Percentiles rank a stretch among this genome's conserved stretches.
Evolutionary conservation across 1,139 yeast genomes (phyloP).

Genomic region (Debaryomycetaceae sp.): DNA sequence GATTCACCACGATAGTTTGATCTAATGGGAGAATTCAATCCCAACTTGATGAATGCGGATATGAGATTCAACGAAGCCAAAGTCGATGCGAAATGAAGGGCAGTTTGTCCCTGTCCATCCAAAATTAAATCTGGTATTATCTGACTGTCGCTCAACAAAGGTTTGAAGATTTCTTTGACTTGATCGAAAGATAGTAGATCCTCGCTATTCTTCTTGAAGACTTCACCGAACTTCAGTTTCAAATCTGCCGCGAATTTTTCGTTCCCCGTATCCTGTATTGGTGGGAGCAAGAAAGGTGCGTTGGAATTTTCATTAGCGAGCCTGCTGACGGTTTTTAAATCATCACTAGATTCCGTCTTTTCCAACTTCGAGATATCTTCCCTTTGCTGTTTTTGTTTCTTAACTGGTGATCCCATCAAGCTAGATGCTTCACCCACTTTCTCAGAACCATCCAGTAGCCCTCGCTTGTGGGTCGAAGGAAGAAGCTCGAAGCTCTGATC

Average conservation of each 20-base stretch:
- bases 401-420: conserved; percentile 30
- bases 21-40: conserved; percentile 39
- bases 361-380: conserved; percentile 3
- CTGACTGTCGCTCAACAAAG: conserved; percentile 13
- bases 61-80: conserved; percentile 39
- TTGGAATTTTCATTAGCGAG: conserved; percentile 35
- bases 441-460: conserved; percentile 9
- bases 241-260: conserved; percentile 46
- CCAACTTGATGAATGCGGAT: conserved; percentile 32
- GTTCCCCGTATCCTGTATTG: conserved; percentile 35
- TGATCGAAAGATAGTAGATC: conserved; percentile 31
- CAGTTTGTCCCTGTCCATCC: conserved; percentile 43
- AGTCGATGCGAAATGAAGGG: conserved; percentile 45
- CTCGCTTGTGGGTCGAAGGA: conserved; percentile 22
- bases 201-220: conserved; percentile 45
- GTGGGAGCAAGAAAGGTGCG: conserved; percentile 53
- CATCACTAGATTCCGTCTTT: not conserved
- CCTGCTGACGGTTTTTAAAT: conserved; percentile 13
- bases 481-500: conserved; percentile 45
- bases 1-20: conserved; percentile 41
- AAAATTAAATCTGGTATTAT: conserved; percentile 34
- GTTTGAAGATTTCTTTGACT: conserved; percentile 24
- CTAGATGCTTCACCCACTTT: conserved; percentile 10
- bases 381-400: conserved; percentile 19
- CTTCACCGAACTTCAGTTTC: conserved; percentile 45